Evolutionary conservation across 345 rosid genomes (phyloP), one percentile per base, ranked within the genome.

Genomic region (Linum usitatissimum): DNA sequence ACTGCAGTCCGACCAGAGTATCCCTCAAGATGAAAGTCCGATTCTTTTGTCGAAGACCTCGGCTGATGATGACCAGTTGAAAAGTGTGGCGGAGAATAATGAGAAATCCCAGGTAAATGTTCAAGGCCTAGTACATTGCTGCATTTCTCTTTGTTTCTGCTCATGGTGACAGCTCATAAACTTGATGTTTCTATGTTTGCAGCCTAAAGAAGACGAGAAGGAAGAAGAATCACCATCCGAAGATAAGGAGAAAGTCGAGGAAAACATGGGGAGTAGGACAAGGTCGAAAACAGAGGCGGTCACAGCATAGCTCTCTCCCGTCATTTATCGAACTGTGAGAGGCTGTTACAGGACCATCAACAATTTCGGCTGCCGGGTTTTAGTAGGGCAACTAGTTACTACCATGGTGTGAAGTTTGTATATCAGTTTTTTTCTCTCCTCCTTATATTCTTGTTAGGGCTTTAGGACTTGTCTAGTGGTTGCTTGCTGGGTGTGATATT

Each of bases 241-340:
- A 9, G 31, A 19, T 4, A 30, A 14, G 15, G 28, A 23, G 28
- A 23, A 57, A 36, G 31, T 19, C 31, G 15, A 7, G 6, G 60
- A 57, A 18, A 57, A 23, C 31, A 14, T 57, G 2, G 60, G 60
- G 15, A 23, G 34, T 10, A 57, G 60, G 31, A 57, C 60, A 23
- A 57, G 60, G 60, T 57, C 60, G 34, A 57, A 57, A 12, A 30
- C 30, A 6, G 34, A 57, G 31, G 60, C 36, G 12, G 30, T 57
- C 23, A 36, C 14, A 15, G 15, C 51, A 15, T 45, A 45, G 51
- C 48, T 40, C 10, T 40, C 48, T 12, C 48, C 8, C 10, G 51
- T 45, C 17, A 45, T 45, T 14, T 45, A 45, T 45, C 5, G 51
- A 10, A 45, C 51, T 1, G 51, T 7, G 15, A 9, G 15, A 45